Conservation (phyloP, 495 filamentous ascomycete genomes). For the Aspergillus steynii region DNA sequence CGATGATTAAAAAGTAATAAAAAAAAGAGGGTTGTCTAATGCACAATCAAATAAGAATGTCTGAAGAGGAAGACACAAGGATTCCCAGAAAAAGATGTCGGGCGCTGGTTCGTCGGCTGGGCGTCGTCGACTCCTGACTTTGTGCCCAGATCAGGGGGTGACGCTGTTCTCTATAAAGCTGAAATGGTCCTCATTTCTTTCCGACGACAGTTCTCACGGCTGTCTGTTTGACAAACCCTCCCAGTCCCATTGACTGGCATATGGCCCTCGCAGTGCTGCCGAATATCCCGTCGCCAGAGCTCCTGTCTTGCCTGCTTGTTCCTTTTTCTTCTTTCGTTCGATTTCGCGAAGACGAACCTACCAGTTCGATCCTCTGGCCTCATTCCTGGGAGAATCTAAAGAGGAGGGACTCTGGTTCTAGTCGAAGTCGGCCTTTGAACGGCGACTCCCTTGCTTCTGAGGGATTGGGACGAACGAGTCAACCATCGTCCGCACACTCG, state of each 20-base stretch:
- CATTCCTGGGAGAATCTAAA: neutral
- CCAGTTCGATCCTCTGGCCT: neutral
- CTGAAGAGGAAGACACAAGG: no score
- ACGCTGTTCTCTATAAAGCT: neutral
- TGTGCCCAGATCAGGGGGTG: conserved; percentile 7
- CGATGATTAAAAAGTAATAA: conserved; percentile 1
- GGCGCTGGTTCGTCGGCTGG: neutral
- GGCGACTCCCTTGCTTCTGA: conserved; percentile 17
- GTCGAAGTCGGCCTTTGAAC: conserved; percentile 3
- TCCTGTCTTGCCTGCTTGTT: no score
- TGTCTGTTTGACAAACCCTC: neutral
- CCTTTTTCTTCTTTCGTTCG: neutral
- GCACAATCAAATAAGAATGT: neutral
- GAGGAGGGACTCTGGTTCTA: conserved; percentile 3
- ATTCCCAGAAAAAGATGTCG: neutral
- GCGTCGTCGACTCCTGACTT: conserved; percentile 5
- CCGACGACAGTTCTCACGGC: no score
- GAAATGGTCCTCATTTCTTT: neutral
- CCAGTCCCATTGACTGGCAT: no score
- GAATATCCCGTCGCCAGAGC: neutral
- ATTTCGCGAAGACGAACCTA: neutral
- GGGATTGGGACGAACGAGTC: neutral
- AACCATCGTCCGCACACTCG: neutral
- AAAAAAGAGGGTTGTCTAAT: neutral
- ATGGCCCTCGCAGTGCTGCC: neutral